Conservation (phyloP, 2,329 filamentous ascomycete species). For the Alternaria viburni region DNA sequence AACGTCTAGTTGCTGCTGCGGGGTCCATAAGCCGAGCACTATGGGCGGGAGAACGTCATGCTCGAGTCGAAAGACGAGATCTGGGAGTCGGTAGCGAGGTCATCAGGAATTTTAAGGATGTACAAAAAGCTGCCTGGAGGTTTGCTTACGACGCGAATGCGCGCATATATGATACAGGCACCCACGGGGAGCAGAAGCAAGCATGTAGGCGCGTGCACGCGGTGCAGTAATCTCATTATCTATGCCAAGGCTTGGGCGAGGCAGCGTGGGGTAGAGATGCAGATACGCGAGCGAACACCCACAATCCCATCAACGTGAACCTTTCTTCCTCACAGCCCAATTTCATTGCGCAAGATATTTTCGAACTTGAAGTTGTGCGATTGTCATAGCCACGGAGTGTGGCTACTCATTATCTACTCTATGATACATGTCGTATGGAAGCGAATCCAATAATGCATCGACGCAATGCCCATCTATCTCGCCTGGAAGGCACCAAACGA, state of each 20-base stretch:
- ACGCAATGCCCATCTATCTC: conserved; percentile 5
- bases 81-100: neutral
- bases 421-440: neutral
- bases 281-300: neutral
- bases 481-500: neutral
- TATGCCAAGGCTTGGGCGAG: conserved; percentile 24
- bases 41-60: conserved; percentile 6
- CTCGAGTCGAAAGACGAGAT: neutral
- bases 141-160: neutral
- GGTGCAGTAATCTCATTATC: conserved; percentile 26
- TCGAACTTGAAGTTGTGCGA: neutral
- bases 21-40: conserved; percentile 13
- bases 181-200: conserved; percentile 11
- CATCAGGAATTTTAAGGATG: neutral
- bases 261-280: conserved; percentile 23
- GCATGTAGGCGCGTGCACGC: conserved; percentile 8
- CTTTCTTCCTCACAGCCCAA: neutral
- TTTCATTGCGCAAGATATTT: neutral
- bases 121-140: neutral
- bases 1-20: conserved; percentile 27
- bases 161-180: neutral
- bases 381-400: neutral
- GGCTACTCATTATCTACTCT: neutral
- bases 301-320: neutral
- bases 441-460: conserved; percentile 1